These are phyloP conservation scores for Ichthyophonus hoferi DNA, from an alignment of 208 protist species.

Conservation along the genomic window DNA sequence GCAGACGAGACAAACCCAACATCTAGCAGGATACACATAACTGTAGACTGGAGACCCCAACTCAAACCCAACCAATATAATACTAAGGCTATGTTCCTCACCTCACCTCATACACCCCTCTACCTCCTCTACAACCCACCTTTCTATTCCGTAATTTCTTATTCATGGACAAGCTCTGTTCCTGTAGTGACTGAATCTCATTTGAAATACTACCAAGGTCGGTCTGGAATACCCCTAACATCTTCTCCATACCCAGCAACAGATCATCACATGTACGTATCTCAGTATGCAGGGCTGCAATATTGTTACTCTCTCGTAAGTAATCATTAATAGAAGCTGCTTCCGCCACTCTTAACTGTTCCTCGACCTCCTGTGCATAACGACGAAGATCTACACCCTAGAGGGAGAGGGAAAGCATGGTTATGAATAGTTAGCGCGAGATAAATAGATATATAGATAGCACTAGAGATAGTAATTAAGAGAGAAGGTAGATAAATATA, in stretches of 20 bases:
- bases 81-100: neutral
- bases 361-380: constrained; percentile 32
- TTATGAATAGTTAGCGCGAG: no score
- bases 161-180: constrained; percentile 40
- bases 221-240: constrained; percentile 41
- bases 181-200: constrained; percentile 49
- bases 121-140: neutral
- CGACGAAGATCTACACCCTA: constrained; percentile 34
- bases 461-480: neutral
- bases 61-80: neutral
- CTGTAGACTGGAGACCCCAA: neutral
- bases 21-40: neutral
- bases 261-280: constrained; percentile 42
- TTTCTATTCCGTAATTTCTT: constrained; percentile 39
- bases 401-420: no score
- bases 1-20: neutral
- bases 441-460: neutral
- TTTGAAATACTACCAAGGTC: constrained; percentile 39
- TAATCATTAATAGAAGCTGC: constrained; percentile 39
- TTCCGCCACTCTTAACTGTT: constrained; percentile 35
- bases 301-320: constrained; percentile 9
- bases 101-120: neutral
- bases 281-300: constrained; percentile 40
- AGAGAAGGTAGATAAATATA: neutral
- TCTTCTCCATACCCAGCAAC: constrained; percentile 40